A percentile compares a stretch with the other conserved stretches of the same genome.
phyloP scores from a whole-genome alignment of 441 rosid genomes.

The Capsella rubella region DNA sequence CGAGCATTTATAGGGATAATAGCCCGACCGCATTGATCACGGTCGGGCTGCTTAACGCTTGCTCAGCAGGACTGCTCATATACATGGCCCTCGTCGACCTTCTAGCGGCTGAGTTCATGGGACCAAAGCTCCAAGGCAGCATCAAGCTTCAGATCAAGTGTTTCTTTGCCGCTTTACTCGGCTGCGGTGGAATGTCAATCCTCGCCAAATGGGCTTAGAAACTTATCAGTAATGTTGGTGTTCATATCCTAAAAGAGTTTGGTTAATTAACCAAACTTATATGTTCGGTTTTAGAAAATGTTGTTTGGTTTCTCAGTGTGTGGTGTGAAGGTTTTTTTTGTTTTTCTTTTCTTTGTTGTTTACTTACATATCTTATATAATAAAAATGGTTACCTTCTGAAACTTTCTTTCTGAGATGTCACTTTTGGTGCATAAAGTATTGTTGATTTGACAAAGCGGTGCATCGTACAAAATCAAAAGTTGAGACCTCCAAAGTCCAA shows the following conservation, averaged over 20 bases:
- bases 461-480: no score
- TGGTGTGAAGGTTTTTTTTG: not conserved
- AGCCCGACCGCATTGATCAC: constrained; percentile 36
- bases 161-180: constrained; percentile 31
- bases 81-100: constrained; percentile 41
- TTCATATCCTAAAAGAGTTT: not conserved
- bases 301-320: not conserved
- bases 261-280: not conserved
- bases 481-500: no score
- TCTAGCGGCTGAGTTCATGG: constrained; percentile 38
- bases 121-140: constrained; percentile 38
- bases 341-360: not conserved
- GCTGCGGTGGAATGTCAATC: constrained; percentile 33
- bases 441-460: no score
- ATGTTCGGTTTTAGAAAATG: not conserved
- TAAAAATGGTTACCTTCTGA: no score
- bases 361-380: not conserved
- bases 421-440: no score
- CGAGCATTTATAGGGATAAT: constrained; percentile 28
- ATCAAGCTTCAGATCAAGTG: constrained; percentile 34
- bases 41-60: constrained; percentile 28
- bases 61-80: constrained; percentile 36
- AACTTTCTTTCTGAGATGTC: no score
- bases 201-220: constrained; percentile 40
- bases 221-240: not conserved